Conservation (phyloP, 495 filamentous ascomycete genomes). For the Aspergillus heteromorphus region DNA sequence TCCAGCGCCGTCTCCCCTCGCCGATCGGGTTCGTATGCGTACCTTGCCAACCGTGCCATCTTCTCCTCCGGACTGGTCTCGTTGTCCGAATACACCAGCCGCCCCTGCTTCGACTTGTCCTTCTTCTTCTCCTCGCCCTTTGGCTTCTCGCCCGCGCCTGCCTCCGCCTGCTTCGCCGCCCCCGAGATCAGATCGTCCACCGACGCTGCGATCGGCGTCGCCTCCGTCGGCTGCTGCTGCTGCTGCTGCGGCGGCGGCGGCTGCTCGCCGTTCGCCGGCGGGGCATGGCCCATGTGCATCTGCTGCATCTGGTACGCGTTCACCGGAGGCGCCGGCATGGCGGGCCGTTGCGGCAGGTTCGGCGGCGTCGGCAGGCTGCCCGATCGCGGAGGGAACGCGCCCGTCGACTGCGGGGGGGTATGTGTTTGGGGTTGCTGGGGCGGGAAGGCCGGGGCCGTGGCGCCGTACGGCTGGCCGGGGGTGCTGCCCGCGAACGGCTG, state of each 20-base stretch:
- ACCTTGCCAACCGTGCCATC: constrained; percentile 72
- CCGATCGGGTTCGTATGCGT: constrained; percentile 59
- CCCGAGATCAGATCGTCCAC: constrained; percentile 58
- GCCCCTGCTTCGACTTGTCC: constrained; percentile 55
- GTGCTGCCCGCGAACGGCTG: constrained; percentile 34
- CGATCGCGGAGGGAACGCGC: constrained; percentile 38
- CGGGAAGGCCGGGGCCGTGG: constrained; percentile 28
- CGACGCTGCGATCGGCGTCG: constrained; percentile 40
- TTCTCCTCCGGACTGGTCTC: constrained; percentile 81
- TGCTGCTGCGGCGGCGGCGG: too few species aligned
- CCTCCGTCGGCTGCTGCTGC: constrained; percentile 39
- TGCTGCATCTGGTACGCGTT: constrained; percentile 57
- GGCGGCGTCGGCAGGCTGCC: constrained; percentile 50
- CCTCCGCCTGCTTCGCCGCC: constrained; percentile 30
- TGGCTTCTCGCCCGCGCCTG: constrained; percentile 19
- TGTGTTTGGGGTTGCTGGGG: constrained; percentile 36
- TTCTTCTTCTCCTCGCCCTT: constrained; percentile 53
- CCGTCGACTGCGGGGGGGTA: constrained; percentile 33
- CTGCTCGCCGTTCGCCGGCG: constrained; percentile 25
- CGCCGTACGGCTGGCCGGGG: constrained; percentile 22
- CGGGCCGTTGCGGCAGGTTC: constrained; percentile 60
- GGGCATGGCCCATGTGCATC: constrained; percentile 57
- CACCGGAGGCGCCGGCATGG: constrained; percentile 51
- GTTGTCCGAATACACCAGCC: constrained; percentile 74
- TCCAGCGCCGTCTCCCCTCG: constrained; percentile 30